Evolutionary conservation across 225 moss, liverwort and hornwort genomes (phyloP), one percentile per base, ranked within the genome.

Genomic region (Marchantia paleacea): DNA sequence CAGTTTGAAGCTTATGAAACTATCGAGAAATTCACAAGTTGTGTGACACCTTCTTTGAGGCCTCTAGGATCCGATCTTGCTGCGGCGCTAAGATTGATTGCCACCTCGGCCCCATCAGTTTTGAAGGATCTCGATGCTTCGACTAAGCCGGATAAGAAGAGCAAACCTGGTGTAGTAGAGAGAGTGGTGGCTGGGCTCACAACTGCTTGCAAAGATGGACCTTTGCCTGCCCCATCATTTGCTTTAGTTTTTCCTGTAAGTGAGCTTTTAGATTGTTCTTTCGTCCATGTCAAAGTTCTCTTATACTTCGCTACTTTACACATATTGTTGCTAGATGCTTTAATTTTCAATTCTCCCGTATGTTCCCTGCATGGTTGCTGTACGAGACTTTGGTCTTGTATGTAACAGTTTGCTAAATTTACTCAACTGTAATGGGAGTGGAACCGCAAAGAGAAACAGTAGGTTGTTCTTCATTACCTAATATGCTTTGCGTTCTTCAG

Each of bases 161-260:
- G 80, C 53, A 94, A 85, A 82, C 85, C 83, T 80, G 92, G 90
- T 82, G 92, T 99, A 80, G 91, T 95, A 72, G 91, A 92, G 78
- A 90, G 99, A 87, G 92, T 94, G 55, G 90, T 99, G 55, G 55
- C 81, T 70, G 94, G 99, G 86, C 85, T 99, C 65, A 90, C 91
- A 80, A 81, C 82, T 85, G 95, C 95, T 54, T 99, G 99, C 86
- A 91, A 90, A 85, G 91, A 92, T 81, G 95, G 95, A 68, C 94
- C 99, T 18, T 87, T 99, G 73, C 99, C 99, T 74, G 90, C 95
- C 60, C 92, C 99, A 69, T 90, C 99, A 31, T 99, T 95, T 81
- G 86, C 85, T 80, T 84, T 99, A 78, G 78, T 99, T 16, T 99
- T 92, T 90, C 99, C 99, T 72, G 94, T 97, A 78, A 83, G 93